phyloP scores from a whole-genome alignment of 352 stramenopile genomes.

The Blastocystis sp. region DNA sequence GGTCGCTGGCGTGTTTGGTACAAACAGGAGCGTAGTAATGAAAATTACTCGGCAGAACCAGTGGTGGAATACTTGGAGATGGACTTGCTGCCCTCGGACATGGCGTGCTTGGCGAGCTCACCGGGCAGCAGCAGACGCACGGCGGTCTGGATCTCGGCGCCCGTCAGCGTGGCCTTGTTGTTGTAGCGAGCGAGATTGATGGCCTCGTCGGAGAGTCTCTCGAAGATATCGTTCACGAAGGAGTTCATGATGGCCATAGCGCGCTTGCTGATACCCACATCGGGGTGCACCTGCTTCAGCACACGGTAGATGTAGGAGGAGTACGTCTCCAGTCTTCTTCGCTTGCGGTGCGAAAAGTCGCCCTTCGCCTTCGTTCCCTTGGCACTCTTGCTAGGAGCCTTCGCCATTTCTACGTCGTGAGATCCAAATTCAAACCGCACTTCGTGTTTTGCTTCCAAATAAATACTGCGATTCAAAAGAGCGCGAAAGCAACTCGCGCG shows the following conservation, averaged over 20 bases:
- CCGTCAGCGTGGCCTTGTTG: conserved; percentile 94
- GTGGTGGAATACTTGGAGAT: conserved; percentile 67
- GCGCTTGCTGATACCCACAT: conserved; percentile 76
- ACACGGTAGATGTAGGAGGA: no score
- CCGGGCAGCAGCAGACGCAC: conserved; percentile 89
- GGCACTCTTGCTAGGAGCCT: conserved; percentile 74
- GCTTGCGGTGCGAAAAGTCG: conserved; percentile 71
- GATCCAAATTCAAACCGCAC: background rate
- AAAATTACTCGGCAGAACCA: conserved; percentile 62
- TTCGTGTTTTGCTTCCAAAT: background rate
- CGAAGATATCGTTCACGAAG: conserved; percentile 90
- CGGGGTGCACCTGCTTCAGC: background rate
- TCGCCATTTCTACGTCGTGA: conserved; percentile 61
- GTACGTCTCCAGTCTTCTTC: conserved; percentile 75
- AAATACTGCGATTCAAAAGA: conserved; percentile 20
- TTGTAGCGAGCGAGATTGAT: conserved; percentile 93
- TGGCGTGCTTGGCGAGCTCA: conserved; percentile 89
- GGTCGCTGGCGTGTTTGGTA: background rate
- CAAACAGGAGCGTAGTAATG: conserved; percentile 25
- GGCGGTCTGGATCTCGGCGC: conserved; percentile 91
- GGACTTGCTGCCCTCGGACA: conserved; percentile 89
- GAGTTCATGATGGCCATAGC: conserved; percentile 71
- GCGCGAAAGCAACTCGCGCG: background rate
- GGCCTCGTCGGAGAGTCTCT: conserved; percentile 91
- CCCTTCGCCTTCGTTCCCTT: conserved; percentile 77